These are phyloP conservation scores for Cardiosporidium cionae DNA, from an alignment of 169 alveolate species.

Conservation along the genomic window DNA sequence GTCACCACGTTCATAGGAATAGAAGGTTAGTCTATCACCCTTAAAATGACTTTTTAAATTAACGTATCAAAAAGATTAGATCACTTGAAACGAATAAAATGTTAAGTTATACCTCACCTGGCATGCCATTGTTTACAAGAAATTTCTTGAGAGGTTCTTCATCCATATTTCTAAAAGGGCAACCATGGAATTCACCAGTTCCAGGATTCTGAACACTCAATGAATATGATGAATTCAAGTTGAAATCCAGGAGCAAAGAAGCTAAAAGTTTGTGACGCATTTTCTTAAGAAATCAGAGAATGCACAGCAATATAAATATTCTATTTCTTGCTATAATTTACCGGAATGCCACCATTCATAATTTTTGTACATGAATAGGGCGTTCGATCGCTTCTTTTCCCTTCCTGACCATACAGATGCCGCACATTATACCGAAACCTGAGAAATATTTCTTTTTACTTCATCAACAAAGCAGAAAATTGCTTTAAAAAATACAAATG, in stretches of 20 bases:
- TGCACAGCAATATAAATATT: background rate
- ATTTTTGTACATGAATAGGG: conserved; percentile 82
- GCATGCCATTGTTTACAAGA: conserved; percentile 11
- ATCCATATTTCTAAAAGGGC: conserved; percentile 79
- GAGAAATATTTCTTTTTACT: no score
- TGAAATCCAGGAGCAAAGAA: no score
- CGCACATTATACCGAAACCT: conserved; percentile 79
- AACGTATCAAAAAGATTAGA: no score
- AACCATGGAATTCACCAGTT: conserved; percentile 83
- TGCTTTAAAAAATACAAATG: no score
- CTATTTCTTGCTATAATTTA: no score
- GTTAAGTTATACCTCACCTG: background rate
- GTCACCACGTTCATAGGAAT: no score
- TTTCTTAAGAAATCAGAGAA: background rate
- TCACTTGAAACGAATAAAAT: no score
- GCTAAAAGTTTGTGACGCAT: no score
- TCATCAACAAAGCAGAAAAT: no score
- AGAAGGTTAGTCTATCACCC: no score
- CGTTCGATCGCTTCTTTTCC: conserved; percentile 78
- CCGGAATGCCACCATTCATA: conserved; percentile 43
- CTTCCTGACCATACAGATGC: conserved; percentile 88
- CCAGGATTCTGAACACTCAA: conserved; percentile 51
- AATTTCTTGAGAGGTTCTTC: conserved; percentile 30
- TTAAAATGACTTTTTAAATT: no score
- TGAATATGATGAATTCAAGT: no score